Evolutionary conservation across 2,329 filamentous ascomycete genomes (phyloP), one percentile per base, ranked within the genome.

Genomic region (Colletotrichum costaricense): DNA sequence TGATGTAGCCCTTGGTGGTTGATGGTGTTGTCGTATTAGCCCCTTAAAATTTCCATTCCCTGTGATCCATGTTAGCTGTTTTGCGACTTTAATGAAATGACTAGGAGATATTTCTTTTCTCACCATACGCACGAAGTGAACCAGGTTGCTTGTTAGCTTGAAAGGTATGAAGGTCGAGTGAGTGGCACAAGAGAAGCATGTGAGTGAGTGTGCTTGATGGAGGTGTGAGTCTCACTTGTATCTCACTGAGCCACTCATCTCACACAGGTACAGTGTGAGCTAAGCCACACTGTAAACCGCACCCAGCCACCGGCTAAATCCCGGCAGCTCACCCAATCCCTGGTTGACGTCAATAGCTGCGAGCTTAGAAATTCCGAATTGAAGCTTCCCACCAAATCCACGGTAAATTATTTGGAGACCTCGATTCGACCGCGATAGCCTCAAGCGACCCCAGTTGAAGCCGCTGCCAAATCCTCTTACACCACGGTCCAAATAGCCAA

Each of bases 311-410:
- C 55, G 67, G 70, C 55, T 38, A 64, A 66, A 12, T 14, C 1
- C 24, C 69, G 69, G 69, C 28, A 8, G 22, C 9, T 5, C 5
- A 22, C 6, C 11, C 35, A 22, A 55, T 59, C n/a, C 42, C 4
- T 14, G 1, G 19, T 54, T 72, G 65, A 70, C 56, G 69, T 72
- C 65, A 72, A 62, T 46, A 49, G 66, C 66, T 59, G 6, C 14
- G 66, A 73, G 70, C 66, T 73, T 73, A 57, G 56, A 70, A 66
- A 62, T 65, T 56, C 65, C 22, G 60, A 38, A 38, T 16, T 26
- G 35, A 22, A 70, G 70, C 67, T 73, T 66, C 55, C 6, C 11
- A 46, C 24, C 59, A 5, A 28, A 57, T 22, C 33, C 38, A 11
- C 16, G 28, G 22, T 12, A 19, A 22, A 11, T 63, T 14, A 14